These are phyloP conservation scores for Trametes elegans DNA, from an alignment of 768 basidiomycete species.

Conservation along the genomic window DNA sequence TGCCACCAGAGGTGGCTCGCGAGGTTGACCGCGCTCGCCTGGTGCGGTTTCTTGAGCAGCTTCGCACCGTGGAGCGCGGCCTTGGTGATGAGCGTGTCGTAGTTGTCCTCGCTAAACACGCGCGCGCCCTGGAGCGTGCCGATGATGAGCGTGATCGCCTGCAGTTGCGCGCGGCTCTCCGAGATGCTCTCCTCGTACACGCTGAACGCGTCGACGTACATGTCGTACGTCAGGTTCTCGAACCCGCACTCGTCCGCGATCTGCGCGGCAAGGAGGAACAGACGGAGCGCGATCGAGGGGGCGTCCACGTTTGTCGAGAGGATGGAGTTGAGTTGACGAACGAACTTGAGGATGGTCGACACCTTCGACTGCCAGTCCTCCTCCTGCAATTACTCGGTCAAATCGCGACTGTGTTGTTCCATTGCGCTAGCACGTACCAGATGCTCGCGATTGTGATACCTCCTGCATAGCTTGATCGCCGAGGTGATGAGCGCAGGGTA, in stretches of 20 bases:
- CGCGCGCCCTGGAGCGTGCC: slow-evolving; percentile 83
- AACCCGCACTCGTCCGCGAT: slow-evolving; percentile 93
- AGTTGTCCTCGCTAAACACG: slow-evolving; percentile 94
- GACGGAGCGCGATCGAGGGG: slow-evolving; percentile 85
- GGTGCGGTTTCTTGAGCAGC: slow-evolving; percentile 96
- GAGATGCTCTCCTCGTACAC: slow-evolving; percentile 98
- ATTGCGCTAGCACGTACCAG: no score
- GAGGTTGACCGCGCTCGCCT: slow-evolving; percentile 89
- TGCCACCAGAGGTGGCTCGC: slow-evolving; percentile 99
- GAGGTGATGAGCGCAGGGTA: slow-evolving; percentile 96
- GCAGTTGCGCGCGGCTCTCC: slow-evolving; percentile 91
- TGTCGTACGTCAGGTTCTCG: slow-evolving; percentile 95
- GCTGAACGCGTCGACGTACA: slow-evolving; percentile 96
- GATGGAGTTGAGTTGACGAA: slow-evolving; percentile 89
- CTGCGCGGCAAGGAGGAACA: slow-evolving; percentile 95
- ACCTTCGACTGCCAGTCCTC: slow-evolving; percentile 84
- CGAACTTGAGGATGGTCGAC: slow-evolving; percentile 89
- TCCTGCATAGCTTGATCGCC: slow-evolving; percentile 86
- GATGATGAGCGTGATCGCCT: slow-evolving; percentile 96
- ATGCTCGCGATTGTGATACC: slow-evolving; percentile 84
- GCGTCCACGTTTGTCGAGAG: slow-evolving; percentile 93
- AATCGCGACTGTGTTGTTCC: no score
- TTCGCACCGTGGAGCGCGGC: slow-evolving; percentile 97
- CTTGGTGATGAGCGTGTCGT: slow-evolving; percentile 97
- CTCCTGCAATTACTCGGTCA: no score